Evolutionary conservation across 192 early-diverging fungal genomes (phyloP).

Genomic region (Dissophora ornata): DNA sequence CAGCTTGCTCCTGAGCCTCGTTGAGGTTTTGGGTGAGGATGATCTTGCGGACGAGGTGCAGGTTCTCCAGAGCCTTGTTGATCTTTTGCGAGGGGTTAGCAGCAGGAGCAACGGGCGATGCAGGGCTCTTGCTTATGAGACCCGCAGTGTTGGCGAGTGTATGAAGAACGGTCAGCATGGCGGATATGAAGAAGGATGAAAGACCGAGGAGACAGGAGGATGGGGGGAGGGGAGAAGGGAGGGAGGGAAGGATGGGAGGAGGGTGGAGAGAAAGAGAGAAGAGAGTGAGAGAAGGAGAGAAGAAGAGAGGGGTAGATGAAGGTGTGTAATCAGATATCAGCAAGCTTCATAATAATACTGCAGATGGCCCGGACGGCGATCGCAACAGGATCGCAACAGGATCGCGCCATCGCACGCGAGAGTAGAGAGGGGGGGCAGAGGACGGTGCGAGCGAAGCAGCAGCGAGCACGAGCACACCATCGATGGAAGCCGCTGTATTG

Average conservation of each 20-base stretch:
- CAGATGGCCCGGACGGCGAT: too few species aligned
- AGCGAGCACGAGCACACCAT: too few species aligned
- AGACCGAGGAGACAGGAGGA: neutral
- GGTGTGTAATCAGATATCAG: neutral
- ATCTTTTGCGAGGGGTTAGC: conserved; percentile 30
- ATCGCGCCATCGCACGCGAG: conserved; percentile 38
- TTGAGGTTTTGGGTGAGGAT: conserved; percentile 41
- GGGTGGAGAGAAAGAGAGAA: neutral
- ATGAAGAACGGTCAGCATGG: conserved; percentile 49
- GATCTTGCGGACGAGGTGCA: conserved; percentile 43
- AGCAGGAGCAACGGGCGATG: neutral
- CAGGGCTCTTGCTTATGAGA: conserved; percentile 23
- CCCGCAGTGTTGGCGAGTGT: conserved; percentile 50
- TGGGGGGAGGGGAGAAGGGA: neutral
- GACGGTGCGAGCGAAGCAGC: too few species aligned
- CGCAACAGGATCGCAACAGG: neutral
- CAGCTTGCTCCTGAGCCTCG: conserved; percentile 37
- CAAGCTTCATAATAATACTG: too few species aligned
- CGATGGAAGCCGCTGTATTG: too few species aligned
- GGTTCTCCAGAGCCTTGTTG: conserved; percentile 41
- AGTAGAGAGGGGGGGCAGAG: too few species aligned
- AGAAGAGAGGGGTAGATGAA: neutral
- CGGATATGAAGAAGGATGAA: neutral
- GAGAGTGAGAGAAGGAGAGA: neutral
- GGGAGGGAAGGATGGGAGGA: conserved; percentile 1